Evolutionary conservation across 495 filamentous ascomycete species (phyloP), one percentile per base, ranked within the genome.

Genomic region (Monascus purpureus): DNA sequence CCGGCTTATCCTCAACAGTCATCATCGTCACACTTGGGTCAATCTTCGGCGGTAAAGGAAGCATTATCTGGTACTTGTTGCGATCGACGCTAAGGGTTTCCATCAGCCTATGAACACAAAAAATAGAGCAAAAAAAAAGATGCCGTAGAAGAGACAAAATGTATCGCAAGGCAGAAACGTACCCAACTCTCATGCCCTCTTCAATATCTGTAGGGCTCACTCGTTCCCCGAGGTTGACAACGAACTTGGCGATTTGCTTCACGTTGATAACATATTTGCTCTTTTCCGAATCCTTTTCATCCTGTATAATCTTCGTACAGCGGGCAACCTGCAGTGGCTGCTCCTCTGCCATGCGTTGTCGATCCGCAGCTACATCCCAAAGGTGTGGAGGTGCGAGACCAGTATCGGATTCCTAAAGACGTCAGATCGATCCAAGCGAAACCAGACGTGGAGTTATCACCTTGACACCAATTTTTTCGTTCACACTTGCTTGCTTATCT

Each of bases 211-310:
- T 95, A 25, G 90, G 92, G 55, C 80, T 87, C 38, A 97, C 88
- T 29, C 92, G 79, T 54, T 97, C 90, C 41, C 90, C 90, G 31
- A 97, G 73, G 59, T 96, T 93, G 49, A 97, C 90, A 28, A 97
- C 90, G 47, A 97, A 97, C 61, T 97, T 97, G 52, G 90, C 90
- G 40, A 97, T 96, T 55, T 97, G 90, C 63, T 97, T 97, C 43
- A 97, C 90, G 59, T 96, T 97, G 72, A 97, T 97, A 49, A 97
- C 87, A 67, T 97, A 97, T 77, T 96, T 96, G 73, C 80, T 90
- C 73, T 97, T 97, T 44, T 93, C 84, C 18, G 78, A 63, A 62
- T 97, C 87, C 63, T 93, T 90, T 53, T 93, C 90, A 57, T 93
- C 86, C 36, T 82, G 76, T 39, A 97, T 97, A 55, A 97, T 97